Percentiles rank a stretch among this genome's conserved stretches.
Evolutionary conservation across 257 asterid species (phyloP).

Genomic region (Leptodermis oblonga): DNA sequence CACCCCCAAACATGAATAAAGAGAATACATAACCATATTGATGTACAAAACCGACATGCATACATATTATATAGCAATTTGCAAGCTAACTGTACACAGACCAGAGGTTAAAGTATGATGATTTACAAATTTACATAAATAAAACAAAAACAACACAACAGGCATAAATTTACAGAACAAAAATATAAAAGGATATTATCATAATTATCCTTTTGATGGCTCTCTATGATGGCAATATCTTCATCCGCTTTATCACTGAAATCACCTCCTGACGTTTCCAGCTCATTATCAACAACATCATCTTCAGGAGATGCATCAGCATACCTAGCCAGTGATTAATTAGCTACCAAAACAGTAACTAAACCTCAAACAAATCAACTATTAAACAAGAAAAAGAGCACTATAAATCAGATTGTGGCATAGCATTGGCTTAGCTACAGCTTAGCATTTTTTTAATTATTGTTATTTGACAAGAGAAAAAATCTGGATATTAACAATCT

Average conservation of each 20-base stretch:
- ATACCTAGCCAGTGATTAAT: conserved; percentile 41
- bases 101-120: background rate
- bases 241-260: conserved; percentile 42
- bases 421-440: background rate
- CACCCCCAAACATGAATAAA: conserved; percentile 7
- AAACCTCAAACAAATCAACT: background rate
- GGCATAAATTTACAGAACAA: background rate
- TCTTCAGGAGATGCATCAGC: conserved; percentile 66
- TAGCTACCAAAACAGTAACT: conserved; percentile 5
- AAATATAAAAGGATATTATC: conserved; percentile 36
- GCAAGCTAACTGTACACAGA: background rate
- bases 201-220: conserved; percentile 17
- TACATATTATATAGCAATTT: background rate
- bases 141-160: background rate
- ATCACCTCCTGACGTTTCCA: conserved; percentile 61
- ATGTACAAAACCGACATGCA: background rate
- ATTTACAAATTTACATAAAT: background rate
- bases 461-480: background rate
- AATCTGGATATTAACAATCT: background rate
- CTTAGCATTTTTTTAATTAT: background rate
- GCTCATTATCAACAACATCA: conserved; percentile 36
- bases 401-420: background rate
- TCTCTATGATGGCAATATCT: conserved; percentile 22
- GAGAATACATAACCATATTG: background rate
- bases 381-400: background rate